Conservation (phyloP, 2,329 filamentous ascomycete genomes). For the Colletotrichum spinosum region DNA sequence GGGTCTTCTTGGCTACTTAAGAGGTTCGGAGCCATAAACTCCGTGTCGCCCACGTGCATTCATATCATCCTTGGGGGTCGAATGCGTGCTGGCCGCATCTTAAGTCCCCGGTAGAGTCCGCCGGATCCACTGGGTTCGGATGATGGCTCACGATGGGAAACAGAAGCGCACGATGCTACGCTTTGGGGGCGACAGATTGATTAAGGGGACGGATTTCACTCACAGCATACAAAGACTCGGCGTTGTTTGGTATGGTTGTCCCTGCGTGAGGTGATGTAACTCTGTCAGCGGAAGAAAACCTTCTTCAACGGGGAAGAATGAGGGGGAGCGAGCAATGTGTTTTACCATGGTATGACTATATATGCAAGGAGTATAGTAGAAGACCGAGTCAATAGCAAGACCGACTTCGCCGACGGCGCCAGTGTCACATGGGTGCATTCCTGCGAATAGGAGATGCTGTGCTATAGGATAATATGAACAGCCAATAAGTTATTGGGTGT, state of each 20-base stretch:
- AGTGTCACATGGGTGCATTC: background rate
- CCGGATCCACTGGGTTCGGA: constrained; percentile 14
- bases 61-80: background rate
- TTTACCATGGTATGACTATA: constrained; percentile 1
- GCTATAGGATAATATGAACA: background rate
- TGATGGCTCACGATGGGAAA: constrained; percentile 9
- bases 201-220: constrained; percentile 19
- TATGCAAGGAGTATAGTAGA: background rate
- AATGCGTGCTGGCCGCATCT: background rate
- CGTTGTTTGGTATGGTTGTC: constrained; percentile 2
- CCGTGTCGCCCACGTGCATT: constrained; percentile 14
- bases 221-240: background rate
- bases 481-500: background rate
- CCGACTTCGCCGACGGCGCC: no score
- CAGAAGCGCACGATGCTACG: no score
- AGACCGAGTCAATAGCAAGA: constrained; percentile 10
- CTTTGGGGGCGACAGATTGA: constrained; percentile 17
- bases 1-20: background rate
- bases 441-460: background rate
- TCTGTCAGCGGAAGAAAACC: constrained; percentile 16
- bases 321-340: constrained; percentile 2
- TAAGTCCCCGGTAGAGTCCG: background rate
- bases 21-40: constrained; percentile 18
- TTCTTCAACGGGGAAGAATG: constrained; percentile 8
- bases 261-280: constrained; percentile 4